Conservation (phyloP, 2,329 filamentous ascomycete species). For the Trichoderma guizhouense region DNA sequence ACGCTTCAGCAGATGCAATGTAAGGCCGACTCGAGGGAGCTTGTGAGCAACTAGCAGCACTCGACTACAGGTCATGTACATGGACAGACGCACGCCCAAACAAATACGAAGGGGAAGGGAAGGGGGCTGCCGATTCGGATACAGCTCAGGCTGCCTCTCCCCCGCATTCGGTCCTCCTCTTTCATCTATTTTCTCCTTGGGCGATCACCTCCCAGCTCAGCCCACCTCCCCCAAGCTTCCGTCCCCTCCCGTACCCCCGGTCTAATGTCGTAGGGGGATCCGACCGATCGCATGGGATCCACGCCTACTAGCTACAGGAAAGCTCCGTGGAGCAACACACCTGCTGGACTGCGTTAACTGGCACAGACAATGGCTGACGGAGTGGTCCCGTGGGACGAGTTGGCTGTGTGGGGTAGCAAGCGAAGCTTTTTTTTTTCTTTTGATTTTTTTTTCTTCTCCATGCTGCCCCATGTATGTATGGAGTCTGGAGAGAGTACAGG, state of each 20-base stretch:
- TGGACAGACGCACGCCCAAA: background rate
- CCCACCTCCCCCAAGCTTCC: slow-evolving; percentile 19
- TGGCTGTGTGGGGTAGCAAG: slow-evolving; percentile 17
- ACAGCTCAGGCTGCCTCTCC: background rate
- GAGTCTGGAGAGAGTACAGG: background rate
- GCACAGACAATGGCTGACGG: slow-evolving; percentile 12
- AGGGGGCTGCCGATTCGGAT: background rate
- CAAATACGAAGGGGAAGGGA: background rate
- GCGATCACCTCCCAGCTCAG: slow-evolving; percentile 14
- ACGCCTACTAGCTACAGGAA: slow-evolving; percentile 14
- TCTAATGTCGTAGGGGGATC: slow-evolving; percentile 14
- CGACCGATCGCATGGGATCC: slow-evolving; percentile 20
- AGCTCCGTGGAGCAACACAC: slow-evolving; percentile 16
- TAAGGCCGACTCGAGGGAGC: background rate
- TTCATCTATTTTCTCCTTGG: slow-evolving; percentile 8
- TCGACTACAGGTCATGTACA: background rate
- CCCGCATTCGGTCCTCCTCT: slow-evolving; percentile 11
- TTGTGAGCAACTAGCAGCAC: background rate
- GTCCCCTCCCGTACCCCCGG: slow-evolving; percentile 19
- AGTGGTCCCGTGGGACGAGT: slow-evolving; percentile 11
- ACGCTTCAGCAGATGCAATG: background rate
- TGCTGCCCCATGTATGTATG: background rate
- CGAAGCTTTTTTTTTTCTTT: background rate
- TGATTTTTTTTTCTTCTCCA: background rate
- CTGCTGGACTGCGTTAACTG: slow-evolving; percentile 5